A percentile compares a stretch with the other conserved stretches of the same genome.
Conservation (phyloP, 169 alveolate genomes). For the Plasmodium blacklocki region DNA sequence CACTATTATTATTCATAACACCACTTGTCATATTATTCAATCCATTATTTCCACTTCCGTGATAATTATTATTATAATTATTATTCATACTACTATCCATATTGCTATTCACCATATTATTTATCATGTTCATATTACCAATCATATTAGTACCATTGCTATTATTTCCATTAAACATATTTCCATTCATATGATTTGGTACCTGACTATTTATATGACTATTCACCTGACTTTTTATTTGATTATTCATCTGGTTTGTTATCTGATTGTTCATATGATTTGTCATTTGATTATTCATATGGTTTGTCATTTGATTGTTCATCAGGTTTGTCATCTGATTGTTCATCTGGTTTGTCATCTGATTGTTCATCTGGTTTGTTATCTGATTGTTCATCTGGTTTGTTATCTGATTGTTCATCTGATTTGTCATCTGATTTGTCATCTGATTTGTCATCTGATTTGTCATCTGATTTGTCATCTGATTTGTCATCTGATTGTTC, state of each 20-base stretch:
- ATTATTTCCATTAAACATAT: background rate
- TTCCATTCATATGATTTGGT: background rate
- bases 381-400: too few relatives aligned
- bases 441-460: background rate
- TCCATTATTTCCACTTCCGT: background rate
- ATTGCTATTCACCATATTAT: background rate
- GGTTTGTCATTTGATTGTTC: too few relatives aligned
- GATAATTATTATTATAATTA: background rate
- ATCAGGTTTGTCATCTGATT: too few relatives aligned
- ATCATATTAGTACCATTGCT: background rate
- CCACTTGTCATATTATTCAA: background rate
- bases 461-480: too few relatives aligned
- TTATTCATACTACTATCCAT: background rate
- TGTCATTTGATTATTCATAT: too few relatives aligned
- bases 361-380: background rate
- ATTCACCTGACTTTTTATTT: background rate
- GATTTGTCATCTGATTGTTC: too few relatives aligned
- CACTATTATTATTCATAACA: background rate
- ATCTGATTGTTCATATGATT: too few relatives aligned
- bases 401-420: background rate
- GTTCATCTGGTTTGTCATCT: too few relatives aligned
- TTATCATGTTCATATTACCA: background rate
- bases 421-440: background rate
- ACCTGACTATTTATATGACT: conserved; percentile 5
- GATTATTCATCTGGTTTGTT: background rate